These are phyloP conservation scores for Mixia osmundae DNA, from an alignment of 1,284 basidiomycete genomes.

Conservation along the genomic window DNA sequence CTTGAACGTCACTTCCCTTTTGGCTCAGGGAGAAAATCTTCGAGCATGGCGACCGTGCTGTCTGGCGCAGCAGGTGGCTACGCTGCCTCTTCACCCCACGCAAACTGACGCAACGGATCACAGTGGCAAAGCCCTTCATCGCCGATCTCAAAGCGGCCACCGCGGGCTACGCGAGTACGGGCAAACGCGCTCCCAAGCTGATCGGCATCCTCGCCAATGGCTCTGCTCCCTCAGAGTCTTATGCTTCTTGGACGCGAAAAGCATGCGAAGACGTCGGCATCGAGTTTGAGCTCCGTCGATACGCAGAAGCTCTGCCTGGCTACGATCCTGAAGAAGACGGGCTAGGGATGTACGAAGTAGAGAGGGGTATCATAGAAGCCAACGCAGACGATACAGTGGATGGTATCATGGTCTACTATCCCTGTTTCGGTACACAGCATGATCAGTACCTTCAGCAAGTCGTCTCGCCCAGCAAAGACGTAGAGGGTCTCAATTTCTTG, in stretches of 20 bases:
- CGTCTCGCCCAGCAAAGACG: slow-evolving; percentile 86
- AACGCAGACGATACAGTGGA: slow-evolving; percentile 27
- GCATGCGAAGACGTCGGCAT: slow-evolving; percentile 76
- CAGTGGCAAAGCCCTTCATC: no score
- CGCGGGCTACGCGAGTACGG: no score
- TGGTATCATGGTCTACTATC: slow-evolving; percentile 97
- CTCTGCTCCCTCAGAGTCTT: slow-evolving; percentile 62
- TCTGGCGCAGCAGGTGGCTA: no score
- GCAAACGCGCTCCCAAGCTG: slow-evolving; percentile 44
- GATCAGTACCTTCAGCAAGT: slow-evolving; percentile 92
- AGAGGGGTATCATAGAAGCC: slow-evolving; percentile 70
- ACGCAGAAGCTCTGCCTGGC: slow-evolving; percentile 25
- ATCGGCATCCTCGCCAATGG: slow-evolving; percentile 80
- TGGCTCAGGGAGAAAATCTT: no score
- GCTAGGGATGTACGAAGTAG: slow-evolving; percentile 29
- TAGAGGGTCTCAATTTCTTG: slow-evolving; percentile 39
- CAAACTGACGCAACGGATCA: no score
- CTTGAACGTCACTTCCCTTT: no score
- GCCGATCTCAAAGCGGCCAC: no score
- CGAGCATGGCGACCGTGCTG: no score
- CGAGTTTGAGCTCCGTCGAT: slow-evolving; percentile 51
- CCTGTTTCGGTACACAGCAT: slow-evolving; percentile 32
- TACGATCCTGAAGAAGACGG: slow-evolving; percentile 26
- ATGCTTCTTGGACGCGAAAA: slow-evolving; percentile 80
- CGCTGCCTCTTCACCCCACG: no score